Percentiles rank a stretch among this genome's conserved stretches.
Evolutionary conservation across 1,139 yeast species (phyloP).

Genomic region (Yamadazyma kanchanaburiensis): DNA sequence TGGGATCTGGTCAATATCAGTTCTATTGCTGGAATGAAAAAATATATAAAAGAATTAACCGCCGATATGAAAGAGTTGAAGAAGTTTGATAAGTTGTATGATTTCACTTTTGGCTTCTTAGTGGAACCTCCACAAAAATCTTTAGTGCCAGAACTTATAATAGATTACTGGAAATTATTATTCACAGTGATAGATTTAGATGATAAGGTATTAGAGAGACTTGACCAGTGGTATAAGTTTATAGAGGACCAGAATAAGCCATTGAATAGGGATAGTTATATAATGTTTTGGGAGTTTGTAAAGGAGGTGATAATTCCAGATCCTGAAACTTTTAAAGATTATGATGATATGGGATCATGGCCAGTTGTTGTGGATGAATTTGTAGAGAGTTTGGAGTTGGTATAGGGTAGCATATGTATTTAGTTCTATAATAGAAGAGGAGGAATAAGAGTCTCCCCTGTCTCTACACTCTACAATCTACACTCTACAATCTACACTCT

Average conservation of each 20-base stretch:
- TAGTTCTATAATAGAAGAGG: neutral
- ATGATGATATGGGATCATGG: slow-evolving; percentile 87
- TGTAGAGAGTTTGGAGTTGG: slow-evolving; percentile 49
- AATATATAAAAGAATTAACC: slow-evolving; percentile 30
- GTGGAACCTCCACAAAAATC: slow-evolving; percentile 58
- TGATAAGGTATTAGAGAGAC: slow-evolving; percentile 18
- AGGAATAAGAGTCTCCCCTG: neutral
- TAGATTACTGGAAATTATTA: slow-evolving; percentile 75
- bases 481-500: no score
- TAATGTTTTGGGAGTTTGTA: slow-evolving; percentile 72
- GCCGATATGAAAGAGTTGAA: slow-evolving; percentile 7
- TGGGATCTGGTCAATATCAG: slow-evolving; percentile 48
- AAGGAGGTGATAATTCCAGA: slow-evolving; percentile 47
- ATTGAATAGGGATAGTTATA: slow-evolving; percentile 79
- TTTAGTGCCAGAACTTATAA: slow-evolving; percentile 61
- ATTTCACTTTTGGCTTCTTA: slow-evolving; percentile 66
- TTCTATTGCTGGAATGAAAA: slow-evolving; percentile 49
- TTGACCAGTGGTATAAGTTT: slow-evolving; percentile 55
- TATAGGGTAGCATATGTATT: neutral
- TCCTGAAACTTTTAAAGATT: slow-evolving; percentile 44
- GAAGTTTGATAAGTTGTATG: slow-evolving; percentile 44
- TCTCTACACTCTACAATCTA: no score
- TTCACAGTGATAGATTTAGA: slow-evolving; percentile 25
- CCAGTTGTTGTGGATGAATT: slow-evolving; percentile 85
- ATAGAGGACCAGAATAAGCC: slow-evolving; percentile 21